Evolutionary conservation across 768 basidiomycete genomes (phyloP), one percentile per base, ranked within the genome.

Genomic region (Calocybe indica): DNA sequence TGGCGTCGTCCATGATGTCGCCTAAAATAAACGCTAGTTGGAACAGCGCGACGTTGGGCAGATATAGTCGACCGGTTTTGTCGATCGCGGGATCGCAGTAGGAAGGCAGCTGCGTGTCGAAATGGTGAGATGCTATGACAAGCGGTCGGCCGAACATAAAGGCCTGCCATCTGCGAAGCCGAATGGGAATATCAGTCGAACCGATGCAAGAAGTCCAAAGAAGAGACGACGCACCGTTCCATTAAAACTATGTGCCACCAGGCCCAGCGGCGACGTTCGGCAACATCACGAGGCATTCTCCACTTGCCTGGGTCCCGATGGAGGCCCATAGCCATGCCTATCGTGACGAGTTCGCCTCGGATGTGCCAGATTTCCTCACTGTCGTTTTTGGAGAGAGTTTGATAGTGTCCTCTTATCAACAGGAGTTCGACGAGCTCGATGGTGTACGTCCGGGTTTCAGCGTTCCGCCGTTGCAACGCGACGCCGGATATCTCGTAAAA

Each of bases 211-310:
- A 39, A 38, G 14, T 41, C 48, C 37, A 33, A 6, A 45, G 47
- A 53, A 49, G 45, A 37, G 10, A 32, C 45, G 22, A 45, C 78
- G 33, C 45, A 85, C 87, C 88, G 73, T 68, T 91, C 89, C 31
- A 90, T 72, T 45, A 88, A 70, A 34, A 92, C 65, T 51, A 88
- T 87, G 63, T 92, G 87, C 89, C 89, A 92, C 89, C 89, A 92
- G 6, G 87, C 86, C 89, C 89, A 91, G 46, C 89, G 72, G 43
- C 90, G 72, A 48, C 89, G 75, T 61, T 91, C 89, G 33, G 86
- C 83, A 7, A 82, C 66, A 49, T 81, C 81, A 48, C 74, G 73
- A 43, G 75, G 78, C 74, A 88, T 83, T 51, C 76, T 75, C 75
- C 82, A 88, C 60, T 82, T 82, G 38, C 78, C 81, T n/a, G 89